Conservation (phyloP, 2,329 filamentous ascomycete species). For the Sporothrix humicola region DNA sequence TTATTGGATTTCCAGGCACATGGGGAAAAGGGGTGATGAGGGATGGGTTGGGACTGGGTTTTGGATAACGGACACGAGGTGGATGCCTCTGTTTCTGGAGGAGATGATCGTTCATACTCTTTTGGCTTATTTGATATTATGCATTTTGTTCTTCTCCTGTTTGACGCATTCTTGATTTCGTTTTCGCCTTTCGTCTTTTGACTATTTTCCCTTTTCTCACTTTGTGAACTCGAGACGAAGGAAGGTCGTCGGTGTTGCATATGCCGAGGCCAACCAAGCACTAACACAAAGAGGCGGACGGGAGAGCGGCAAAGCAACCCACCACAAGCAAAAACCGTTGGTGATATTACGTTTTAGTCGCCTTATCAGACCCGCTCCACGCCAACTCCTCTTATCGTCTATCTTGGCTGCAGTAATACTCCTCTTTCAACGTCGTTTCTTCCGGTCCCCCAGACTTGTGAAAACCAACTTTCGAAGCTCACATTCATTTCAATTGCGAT, state of each 20-base stretch:
- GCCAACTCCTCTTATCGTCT: constrained; percentile 1
- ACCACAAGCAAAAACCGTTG: constrained; percentile 16
- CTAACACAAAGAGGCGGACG: constrained; percentile 5
- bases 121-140: constrained; percentile 19
- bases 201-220: neutral
- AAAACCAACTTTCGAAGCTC: neutral
- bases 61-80: constrained; percentile 19
- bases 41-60: neutral
- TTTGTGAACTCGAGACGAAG: neutral
- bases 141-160: constrained; percentile 1
- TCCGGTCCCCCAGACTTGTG: neutral
- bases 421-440: constrained; percentile 7
- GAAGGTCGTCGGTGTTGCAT: neutral
- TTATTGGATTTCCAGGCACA: neutral
- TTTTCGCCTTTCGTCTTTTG: neutral
- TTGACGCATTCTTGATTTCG: neutral
- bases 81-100: constrained; percentile 19
- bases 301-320: neutral
- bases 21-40: neutral
- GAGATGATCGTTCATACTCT: constrained; percentile 20
- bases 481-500: neutral
- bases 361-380: constrained; percentile 21
- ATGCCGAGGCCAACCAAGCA: neutral
- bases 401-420: neutral
- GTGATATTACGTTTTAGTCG: constrained; percentile 17